A percentile compares a stretch with the other conserved stretches of the same genome.
phyloP scores from a whole-genome alignment of 352 stramenopile species.

The Paralagenidium karlingii region DNA sequence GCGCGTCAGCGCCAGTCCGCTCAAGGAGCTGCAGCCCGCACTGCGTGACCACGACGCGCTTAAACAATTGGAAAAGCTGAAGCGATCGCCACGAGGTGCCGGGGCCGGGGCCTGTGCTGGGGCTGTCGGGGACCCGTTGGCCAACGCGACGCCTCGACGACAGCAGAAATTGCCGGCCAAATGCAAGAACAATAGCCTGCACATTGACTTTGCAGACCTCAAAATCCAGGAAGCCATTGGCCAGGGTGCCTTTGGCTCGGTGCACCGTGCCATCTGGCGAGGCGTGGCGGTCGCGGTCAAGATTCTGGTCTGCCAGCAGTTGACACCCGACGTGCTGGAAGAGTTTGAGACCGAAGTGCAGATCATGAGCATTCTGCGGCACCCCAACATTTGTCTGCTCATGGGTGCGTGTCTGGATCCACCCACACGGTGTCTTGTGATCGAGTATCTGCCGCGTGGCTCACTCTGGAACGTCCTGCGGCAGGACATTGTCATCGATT shows the following conservation, averaged over 20 bases:
- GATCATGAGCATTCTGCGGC: slow-evolving; percentile 84
- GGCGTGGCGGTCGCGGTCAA: slow-evolving; percentile 74
- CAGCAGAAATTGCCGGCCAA: slow-evolving; percentile 39
- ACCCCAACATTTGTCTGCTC: slow-evolving; percentile 79
- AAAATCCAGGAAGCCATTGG: slow-evolving; percentile 75
- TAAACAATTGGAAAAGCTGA: slow-evolving; percentile 5
- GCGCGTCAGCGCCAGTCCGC: slow-evolving; percentile 38
- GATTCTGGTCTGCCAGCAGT: slow-evolving; percentile 71
- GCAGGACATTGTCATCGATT: slow-evolving; percentile 59
- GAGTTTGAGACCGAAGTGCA: slow-evolving; percentile 83
- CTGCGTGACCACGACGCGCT: slow-evolving; percentile 1
- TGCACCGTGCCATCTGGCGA: slow-evolving; percentile 60
- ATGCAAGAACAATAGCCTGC: slow-evolving; percentile 60
- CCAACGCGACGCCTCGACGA: slow-evolving; percentile 15
- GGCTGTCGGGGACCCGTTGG: slow-evolving; percentile 4
- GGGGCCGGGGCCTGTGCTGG: background rate
- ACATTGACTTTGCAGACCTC: slow-evolving; percentile 71
- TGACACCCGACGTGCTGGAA: slow-evolving; percentile 75
- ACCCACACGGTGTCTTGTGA: slow-evolving; percentile 70
- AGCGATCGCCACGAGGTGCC: background rate
- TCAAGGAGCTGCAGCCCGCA: slow-evolving; percentile 31
- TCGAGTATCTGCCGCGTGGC: slow-evolving; percentile 69
- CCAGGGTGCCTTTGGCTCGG: slow-evolving; percentile 72
- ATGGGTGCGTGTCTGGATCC: slow-evolving; percentile 75
- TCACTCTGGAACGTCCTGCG: slow-evolving; percentile 81